These are phyloP conservation scores for Taphrina pruni DNA, from an alignment of 1,139 yeast genomes.

Conservation along the genomic window DNA sequence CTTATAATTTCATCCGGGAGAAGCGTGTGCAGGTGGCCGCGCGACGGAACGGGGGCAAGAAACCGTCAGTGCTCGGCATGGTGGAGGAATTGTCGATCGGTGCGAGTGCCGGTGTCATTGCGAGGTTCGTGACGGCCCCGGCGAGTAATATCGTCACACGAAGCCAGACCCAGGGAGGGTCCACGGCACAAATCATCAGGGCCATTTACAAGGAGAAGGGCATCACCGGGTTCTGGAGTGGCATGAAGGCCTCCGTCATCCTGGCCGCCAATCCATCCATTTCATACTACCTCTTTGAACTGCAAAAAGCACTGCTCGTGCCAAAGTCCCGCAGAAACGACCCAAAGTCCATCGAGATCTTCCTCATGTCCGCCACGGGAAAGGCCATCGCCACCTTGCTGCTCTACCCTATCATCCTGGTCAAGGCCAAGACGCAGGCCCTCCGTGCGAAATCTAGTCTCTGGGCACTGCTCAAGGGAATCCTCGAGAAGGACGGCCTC, in stretches of 20 bases:
- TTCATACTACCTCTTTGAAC: constrained; percentile 81
- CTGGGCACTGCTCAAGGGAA: constrained; percentile 22
- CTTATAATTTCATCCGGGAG: constrained; percentile 33
- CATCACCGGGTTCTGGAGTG: constrained; percentile 77
- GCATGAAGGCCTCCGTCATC: constrained; percentile 78
- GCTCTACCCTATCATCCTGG: constrained; percentile 84
- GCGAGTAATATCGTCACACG: constrained; percentile 83
- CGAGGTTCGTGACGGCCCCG: constrained; percentile 85
- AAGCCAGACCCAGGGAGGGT: constrained; percentile 63
- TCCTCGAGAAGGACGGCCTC: constrained; percentile 35
- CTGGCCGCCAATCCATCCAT: constrained; percentile 84
- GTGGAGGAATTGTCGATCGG: constrained; percentile 75
- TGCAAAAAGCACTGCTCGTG: constrained; percentile 53
- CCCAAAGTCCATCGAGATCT: constrained; percentile 60
- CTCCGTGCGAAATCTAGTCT: constrained; percentile 22
- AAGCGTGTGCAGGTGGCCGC: constrained; percentile 20
- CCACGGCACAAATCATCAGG: constrained; percentile 56
- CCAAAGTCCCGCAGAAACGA: constrained; percentile 31
- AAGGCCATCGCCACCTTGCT: constrained; percentile 79
- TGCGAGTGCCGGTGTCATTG: constrained; percentile 82
- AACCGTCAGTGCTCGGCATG: constrained; percentile 57
- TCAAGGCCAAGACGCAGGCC: constrained; percentile 81
- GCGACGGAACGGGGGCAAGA: constrained; percentile 17
- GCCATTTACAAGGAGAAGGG: constrained; percentile 71
- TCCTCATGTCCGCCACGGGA: constrained; percentile 75